Conservation (phyloP, 331 rosid species). For the Cydonia oblonga region DNA sequence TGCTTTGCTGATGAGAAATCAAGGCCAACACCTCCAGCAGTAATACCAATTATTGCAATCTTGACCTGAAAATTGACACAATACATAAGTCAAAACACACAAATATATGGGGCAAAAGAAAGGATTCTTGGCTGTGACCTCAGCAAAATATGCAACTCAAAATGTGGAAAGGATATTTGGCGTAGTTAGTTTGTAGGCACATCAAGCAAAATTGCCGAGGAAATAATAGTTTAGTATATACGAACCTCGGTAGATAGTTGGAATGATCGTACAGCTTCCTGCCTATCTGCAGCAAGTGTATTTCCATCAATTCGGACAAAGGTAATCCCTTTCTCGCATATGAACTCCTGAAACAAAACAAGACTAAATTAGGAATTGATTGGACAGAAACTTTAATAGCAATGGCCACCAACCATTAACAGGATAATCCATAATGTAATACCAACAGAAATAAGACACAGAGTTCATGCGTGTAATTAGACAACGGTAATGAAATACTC, state of each 20-base stretch:
- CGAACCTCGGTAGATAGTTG: constrained; percentile 54
- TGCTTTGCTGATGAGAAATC: constrained; percentile 86
- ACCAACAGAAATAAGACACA: not conserved
- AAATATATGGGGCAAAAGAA: not conserved
- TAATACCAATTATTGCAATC: constrained; percentile 79
- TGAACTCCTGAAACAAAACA: constrained; percentile 47
- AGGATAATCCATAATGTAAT: not conserved
- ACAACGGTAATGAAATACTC: not conserved
- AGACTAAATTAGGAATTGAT: not conserved
- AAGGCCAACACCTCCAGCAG: constrained; percentile 93
- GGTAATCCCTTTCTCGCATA: constrained; percentile 62
- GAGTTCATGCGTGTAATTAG: not conserved
- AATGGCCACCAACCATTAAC: not conserved
- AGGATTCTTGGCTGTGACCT: not conserved
- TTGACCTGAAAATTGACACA: constrained; percentile 44
- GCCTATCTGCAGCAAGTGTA: constrained; percentile 85
- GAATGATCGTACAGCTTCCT: constrained; percentile 65
- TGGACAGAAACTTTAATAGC: not conserved
- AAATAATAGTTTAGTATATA: constrained; percentile 3
- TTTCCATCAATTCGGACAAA: constrained; percentile 90
- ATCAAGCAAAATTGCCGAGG: not conserved
- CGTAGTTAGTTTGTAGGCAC: not conserved
- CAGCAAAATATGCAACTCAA: not conserved
- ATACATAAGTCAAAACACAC: not conserved
- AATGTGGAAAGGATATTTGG: not conserved